Evolutionary conservation across 2,329 filamentous ascomycete species (phyloP).

Genomic region (Claviceps purpurea): DNA sequence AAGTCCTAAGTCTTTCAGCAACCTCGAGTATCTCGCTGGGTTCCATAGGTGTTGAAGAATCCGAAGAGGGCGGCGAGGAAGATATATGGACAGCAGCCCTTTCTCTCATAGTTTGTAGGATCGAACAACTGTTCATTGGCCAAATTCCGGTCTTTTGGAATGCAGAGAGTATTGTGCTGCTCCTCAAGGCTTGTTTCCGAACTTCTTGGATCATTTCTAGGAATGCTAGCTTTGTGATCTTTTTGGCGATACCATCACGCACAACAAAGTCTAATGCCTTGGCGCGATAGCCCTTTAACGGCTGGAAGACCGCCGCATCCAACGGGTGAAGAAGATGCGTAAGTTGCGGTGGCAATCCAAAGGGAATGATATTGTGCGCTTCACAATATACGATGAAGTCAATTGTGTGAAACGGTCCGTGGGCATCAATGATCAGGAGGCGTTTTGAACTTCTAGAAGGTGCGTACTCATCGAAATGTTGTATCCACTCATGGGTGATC

Average conservation of each 20-base stretch:
- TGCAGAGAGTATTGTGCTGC: not conserved
- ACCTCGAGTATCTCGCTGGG: not conserved
- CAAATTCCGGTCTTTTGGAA: not conserved
- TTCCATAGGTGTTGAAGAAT: not conserved
- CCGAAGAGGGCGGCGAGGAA: not conserved
- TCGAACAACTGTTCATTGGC: not conserved
- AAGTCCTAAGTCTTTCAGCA: not conserved
- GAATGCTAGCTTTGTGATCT: not conserved
- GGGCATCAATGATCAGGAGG: not conserved
- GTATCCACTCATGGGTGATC: not conserved
- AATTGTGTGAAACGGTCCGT: not conserved
- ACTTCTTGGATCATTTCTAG: not conserved
- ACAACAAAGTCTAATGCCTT: not conserved
- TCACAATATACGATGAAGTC: not conserved
- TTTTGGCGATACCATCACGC: not conserved
- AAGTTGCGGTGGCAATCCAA: not conserved
- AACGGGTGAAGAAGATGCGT: not conserved
- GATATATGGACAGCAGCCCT: not conserved
- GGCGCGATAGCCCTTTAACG: not conserved
- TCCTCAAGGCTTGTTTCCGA: not conserved
- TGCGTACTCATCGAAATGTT: not conserved
- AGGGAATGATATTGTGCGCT: not conserved
- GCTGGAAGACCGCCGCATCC: not conserved
- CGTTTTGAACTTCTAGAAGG: not conserved
- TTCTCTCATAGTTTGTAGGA: not conserved